phyloP scores from a whole-genome alignment of 73 alveolate genomes.

The Symbiodinium pilosum region DNA sequence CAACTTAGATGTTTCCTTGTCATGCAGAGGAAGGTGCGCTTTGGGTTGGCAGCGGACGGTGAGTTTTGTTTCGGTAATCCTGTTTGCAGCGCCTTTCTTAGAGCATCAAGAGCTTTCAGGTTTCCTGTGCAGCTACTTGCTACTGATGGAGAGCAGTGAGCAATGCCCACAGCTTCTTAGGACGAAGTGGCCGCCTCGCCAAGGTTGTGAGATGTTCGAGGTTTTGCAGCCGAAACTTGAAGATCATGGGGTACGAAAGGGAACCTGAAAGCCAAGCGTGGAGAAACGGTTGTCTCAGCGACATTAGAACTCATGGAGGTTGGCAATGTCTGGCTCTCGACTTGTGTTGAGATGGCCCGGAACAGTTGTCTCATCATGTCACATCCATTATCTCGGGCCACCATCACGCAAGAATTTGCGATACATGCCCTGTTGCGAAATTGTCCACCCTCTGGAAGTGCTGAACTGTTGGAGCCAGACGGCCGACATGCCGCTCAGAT shows the following conservation, averaged over 20 bases:
- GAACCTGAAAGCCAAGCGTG: neutral
- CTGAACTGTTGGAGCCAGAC: neutral
- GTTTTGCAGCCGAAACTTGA: neutral
- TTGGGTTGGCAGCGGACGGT: neutral
- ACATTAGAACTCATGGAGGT: neutral
- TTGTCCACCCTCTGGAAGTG: too few relatives aligned
- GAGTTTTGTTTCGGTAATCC: neutral
- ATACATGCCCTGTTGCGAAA: too few relatives aligned
- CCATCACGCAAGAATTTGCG: neutral
- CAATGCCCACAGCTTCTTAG: neutral
- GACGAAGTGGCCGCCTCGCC: too few relatives aligned
- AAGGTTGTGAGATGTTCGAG: too few relatives aligned
- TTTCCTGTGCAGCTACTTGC: neutral
- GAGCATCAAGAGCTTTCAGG: slow-evolving; percentile 4
- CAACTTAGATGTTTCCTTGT: neutral
- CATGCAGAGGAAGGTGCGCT: neutral
- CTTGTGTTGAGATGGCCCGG: too few relatives aligned
- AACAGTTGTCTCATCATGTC: too few relatives aligned
- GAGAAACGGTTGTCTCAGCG: neutral
- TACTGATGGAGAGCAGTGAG: too few relatives aligned
- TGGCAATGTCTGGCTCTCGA: neutral
- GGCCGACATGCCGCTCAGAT: neutral
- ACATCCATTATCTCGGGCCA: too few relatives aligned
- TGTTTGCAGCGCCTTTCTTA: slow-evolving; percentile 7
- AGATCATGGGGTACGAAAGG: neutral